Percentiles rank a stretch among this genome's conserved stretches.
Evolutionary conservation across 2,329 filamentous ascomycete genomes (phyloP).

Genomic region (Atkinsonella hypoxylon): DNA sequence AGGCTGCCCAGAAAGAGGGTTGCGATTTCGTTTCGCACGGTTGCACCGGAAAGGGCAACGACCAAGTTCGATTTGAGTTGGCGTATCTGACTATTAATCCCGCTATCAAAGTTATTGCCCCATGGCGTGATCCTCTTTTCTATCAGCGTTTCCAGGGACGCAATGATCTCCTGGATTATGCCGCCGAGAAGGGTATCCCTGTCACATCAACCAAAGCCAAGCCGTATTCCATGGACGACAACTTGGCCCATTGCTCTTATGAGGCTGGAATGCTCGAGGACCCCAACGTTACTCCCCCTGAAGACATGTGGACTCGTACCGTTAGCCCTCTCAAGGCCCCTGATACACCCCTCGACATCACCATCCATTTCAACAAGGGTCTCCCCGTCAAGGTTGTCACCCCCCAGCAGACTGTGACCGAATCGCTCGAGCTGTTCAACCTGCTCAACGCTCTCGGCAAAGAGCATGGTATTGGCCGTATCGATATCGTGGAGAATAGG

Average conservation of each 20-base stretch:
- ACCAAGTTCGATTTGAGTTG: background rate
- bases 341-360: background rate
- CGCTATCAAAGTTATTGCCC: conserved; percentile 2
- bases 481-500: conserved; percentile 2
- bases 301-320: conserved; percentile 2
- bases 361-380: conserved; percentile 1
- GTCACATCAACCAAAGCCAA: conserved; percentile 4
- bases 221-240: conserved; percentile 5
- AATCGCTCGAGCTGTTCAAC: background rate
- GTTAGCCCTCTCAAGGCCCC: conserved; percentile 2
- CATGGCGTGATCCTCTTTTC: conserved; percentile 3
- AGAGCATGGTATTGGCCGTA: conserved; percentile 1
- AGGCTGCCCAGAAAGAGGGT: conserved; percentile 18
- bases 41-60: conserved; percentile 3
- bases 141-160: conserved; percentile 2
- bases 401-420: background rate
- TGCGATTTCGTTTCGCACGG: conserved; percentile 2
- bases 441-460: background rate
- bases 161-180: conserved; percentile 2
- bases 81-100: conserved; percentile 1
- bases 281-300: background rate
- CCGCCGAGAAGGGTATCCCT: conserved; percentile 1
- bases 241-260: conserved; percentile 4
- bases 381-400: conserved; percentile 1
- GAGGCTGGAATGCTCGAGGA: conserved; percentile 3